These are phyloP conservation scores for Flaveria robusta DNA, from an alignment of 129 eudicot genomes.

Conservation along the genomic window DNA sequence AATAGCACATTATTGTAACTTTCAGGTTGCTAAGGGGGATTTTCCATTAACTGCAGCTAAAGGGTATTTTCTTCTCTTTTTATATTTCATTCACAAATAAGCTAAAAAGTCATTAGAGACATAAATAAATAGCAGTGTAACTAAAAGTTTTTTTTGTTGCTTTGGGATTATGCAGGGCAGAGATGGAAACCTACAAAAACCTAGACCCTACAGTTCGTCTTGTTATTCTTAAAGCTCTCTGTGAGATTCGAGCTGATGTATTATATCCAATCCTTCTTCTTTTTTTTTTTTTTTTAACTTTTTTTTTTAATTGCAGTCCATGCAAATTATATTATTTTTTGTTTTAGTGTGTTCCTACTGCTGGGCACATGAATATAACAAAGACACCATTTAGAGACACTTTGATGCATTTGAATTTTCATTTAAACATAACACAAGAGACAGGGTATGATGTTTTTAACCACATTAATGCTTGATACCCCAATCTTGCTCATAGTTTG, in stretches of 20 bases:
- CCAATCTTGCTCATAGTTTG: neutral
- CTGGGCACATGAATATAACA: neutral
- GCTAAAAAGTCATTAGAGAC: neutral
- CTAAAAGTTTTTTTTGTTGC: slow-evolving; percentile 9
- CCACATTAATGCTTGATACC: slow-evolving; percentile 6
- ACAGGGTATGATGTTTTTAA: neutral
- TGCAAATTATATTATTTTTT: neutral
- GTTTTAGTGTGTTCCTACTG: neutral
- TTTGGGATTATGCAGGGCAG: slow-evolving; percentile 52
- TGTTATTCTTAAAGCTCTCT: slow-evolving; percentile 75
- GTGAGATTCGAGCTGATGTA: slow-evolving; percentile 89
- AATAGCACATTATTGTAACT: slow-evolving; percentile 12
- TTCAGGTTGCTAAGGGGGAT: slow-evolving; percentile 87
- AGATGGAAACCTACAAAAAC: slow-evolving; percentile 61
- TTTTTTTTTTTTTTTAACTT: slow-evolving; percentile 6
- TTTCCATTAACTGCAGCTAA: slow-evolving; percentile 69
- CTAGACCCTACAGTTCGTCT: slow-evolving; percentile 79
- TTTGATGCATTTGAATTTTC: slow-evolving; percentile 1
- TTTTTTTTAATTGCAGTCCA: slow-evolving; percentile 6
- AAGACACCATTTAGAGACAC: slow-evolving; percentile 6
- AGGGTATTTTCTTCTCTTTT: slow-evolving; percentile 55
- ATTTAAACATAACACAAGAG: neutral
- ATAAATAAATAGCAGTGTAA: neutral
- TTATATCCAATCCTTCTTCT: slow-evolving; percentile 15
- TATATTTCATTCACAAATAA: slow-evolving; percentile 5